Base-by-base conservation (phyloP, 2,329 filamentous ascomycete genomes). In the Pseudogymnoascus sp. region DNA sequence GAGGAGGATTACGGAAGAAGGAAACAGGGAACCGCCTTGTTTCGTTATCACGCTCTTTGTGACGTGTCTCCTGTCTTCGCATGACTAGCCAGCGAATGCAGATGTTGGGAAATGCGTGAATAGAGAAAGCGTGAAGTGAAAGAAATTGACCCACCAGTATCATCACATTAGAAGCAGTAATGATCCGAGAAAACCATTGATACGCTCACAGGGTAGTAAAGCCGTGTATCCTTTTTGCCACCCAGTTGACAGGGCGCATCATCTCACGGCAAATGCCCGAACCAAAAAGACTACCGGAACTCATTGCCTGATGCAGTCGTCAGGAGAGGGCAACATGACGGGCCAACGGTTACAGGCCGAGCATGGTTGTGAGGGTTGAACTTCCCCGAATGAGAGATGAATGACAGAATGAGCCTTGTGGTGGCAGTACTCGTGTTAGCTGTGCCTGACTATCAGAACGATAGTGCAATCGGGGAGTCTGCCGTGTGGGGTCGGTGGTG, bases 301-400 rank as follows among this genome's bases (percentile, higher is more conserved):
- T 54, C 48, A 54, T 54, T 54, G 48, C 48, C 48, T 11, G 23
- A 54, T 54, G 48, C 48, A 51, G 48, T 25, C 31, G 25, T 54
- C 25, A 54, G 48, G 48, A 54, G 48, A 31, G 0, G 48, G 8
- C n/a, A 54, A 25, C 8, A 54, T 54, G 48, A 54, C 48, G 48
- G 48, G 48, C 25, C 48, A 54, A 54, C 48, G 48, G 48, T 54
- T 54, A 54, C 23, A 54, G 48, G 48, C 48, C 48, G 48, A 54
- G 14, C 48, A 54, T 54, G 45, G 48, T 10, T 10, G 31, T 16
- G 14, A 54, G 23, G 23, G 23, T 31, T 1, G 1, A 54, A 14
- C 25, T 13, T 14, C 48, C 48, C 48, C 14, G 3, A 54, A 16
- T n/a, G 13, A 31, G 48, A 31, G 7, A 54, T 54, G 48, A 54